Percentiles rank a stretch among this genome's conserved stretches.
Conservation (phyloP, 2,329 filamentous ascomycete genomes). For the Ilyonectria destructans region DNA sequence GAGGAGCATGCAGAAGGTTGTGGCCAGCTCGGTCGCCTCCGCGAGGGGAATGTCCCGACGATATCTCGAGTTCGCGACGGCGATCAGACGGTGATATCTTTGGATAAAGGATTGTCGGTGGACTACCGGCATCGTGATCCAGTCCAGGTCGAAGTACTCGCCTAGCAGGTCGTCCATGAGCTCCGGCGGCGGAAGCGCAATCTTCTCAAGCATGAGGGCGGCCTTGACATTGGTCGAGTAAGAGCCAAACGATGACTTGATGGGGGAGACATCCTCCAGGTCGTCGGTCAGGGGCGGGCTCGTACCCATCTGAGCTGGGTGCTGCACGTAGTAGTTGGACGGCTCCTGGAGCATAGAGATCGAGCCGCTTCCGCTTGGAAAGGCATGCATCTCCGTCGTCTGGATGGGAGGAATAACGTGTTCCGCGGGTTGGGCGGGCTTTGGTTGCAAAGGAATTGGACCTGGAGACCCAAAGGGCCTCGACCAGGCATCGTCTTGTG, state of each 20-base stretch:
- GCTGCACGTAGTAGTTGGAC: conserved; percentile 38
- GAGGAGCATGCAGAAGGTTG: conserved; percentile 45
- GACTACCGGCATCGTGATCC: conserved; percentile 46
- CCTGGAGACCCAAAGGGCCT: conserved; percentile 41
- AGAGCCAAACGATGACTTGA: conserved; percentile 47
- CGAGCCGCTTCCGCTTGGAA: conserved; percentile 34
- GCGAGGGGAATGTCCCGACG: conserved; percentile 48
- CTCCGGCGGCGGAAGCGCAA: conserved; percentile 43
- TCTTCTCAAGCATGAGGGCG: conserved; percentile 49
- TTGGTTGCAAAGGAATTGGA: conserved; percentile 37
- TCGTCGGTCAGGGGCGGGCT: conserved; percentile 49
- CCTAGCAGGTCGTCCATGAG: conserved; percentile 48
- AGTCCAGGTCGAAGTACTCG: conserved; percentile 48
- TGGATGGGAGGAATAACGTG: conserved; percentile 44
- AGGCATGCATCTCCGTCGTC: conserved; percentile 37
- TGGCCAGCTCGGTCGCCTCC: conserved; percentile 47
- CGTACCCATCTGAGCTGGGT: conserved; percentile 42
- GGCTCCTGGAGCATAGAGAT: conserved; percentile 41
- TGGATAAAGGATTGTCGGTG: conserved; percentile 46
- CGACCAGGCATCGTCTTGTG: conserved; percentile 44
- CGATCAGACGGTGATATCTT: conserved; percentile 48
- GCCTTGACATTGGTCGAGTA: conserved; percentile 50
- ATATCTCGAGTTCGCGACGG: conserved; percentile 49
- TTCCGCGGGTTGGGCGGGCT: conserved; percentile 35
- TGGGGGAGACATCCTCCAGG: conserved; percentile 42